Conservation (phyloP, 208 protist species). For the Wallacemonas sp. region DNA sequence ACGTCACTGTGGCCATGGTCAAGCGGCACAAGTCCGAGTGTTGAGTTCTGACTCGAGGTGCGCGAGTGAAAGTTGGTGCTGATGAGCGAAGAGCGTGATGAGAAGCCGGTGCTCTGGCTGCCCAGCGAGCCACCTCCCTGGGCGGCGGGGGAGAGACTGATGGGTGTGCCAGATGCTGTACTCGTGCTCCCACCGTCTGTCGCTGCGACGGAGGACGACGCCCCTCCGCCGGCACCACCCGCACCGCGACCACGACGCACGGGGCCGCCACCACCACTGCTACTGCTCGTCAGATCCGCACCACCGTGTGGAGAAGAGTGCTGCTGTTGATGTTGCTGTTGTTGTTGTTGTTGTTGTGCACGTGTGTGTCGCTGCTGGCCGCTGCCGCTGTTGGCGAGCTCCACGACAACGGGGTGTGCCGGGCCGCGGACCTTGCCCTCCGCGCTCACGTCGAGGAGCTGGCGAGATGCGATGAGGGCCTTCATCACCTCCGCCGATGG, state of each 20-base stretch:
- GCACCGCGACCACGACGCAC: neutral
- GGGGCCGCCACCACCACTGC: no score
- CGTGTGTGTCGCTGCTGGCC: no score
- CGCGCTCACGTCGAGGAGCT: constrained; percentile 49
- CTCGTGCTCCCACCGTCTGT: constrained; percentile 2
- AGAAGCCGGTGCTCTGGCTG: neutral
- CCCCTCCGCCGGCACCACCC: neutral
- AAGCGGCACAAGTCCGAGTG: neutral
- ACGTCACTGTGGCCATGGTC: neutral
- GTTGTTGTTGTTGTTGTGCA: no score
- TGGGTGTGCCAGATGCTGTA: neutral
- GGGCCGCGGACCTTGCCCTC: constrained; percentile 61
- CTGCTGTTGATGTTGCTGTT: no score
- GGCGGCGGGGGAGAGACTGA: no score
- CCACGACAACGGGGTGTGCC: constrained; percentile 77
- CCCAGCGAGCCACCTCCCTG: no score
- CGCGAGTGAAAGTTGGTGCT: constrained; percentile 1
- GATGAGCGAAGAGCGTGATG: neutral
- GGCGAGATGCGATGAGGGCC: constrained; percentile 43
- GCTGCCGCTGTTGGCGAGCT: constrained; percentile 65
- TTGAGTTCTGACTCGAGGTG: constrained; percentile 11
- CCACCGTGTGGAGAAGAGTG: no score
- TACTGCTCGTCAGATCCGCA: no score
- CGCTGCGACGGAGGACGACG: constrained; percentile 1
- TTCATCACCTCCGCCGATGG: constrained; percentile 51